Base-by-base conservation (phyloP, 345 rosid species). In the Rhizophora mangle region DNA sequence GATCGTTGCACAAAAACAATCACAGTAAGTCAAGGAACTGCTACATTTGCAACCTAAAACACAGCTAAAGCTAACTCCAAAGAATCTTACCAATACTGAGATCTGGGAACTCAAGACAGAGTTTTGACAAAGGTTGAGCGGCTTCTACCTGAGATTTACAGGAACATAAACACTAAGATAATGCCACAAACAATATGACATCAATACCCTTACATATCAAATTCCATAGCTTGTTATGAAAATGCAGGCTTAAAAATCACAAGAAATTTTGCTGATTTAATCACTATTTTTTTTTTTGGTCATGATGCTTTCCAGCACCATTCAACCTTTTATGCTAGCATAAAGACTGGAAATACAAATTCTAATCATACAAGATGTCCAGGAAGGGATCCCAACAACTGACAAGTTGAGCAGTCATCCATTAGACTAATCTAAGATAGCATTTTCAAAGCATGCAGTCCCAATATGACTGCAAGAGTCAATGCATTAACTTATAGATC, bases 81-180 rank as follows among this genome's bases (percentile, higher is more conserved):
- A 68, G 68, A 49, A 54, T 56, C 55, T 77, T 84, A 95, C 99
- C 93, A 22, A 95, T 81, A 61, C 77, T 83, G 57, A 95, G 82
- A 72, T 95, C 99, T 9, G 99, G 97, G 69, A 85, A 95, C 74
- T 92, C 96, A 19, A 89, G 86, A 57, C 89, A 87, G 61, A 95
- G 87, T 77, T 90, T 90, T 29, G 96, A 84, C 46, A 95, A 79
- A 70, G 96, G 92, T 74, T 82, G 88, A 64, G 96, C 92, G 60
- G 79, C 73, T 85, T 95, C 92, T 58, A 95, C 89, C 99, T 95
- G 88, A 81, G 88, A 55, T 24, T 67, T 64, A 24, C 6, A 43
- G 1, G 32, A 65, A 43, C 15, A 72, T 19, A 56, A 15, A 36
- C 29, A 55, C 16, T 19, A 60, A 66, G 62, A 27, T 46, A 46